Evolutionary conservation across 306 rosid genomes (phyloP), one percentile per base, ranked within the genome.

Genomic region (Pyrus betulifolia): DNA sequence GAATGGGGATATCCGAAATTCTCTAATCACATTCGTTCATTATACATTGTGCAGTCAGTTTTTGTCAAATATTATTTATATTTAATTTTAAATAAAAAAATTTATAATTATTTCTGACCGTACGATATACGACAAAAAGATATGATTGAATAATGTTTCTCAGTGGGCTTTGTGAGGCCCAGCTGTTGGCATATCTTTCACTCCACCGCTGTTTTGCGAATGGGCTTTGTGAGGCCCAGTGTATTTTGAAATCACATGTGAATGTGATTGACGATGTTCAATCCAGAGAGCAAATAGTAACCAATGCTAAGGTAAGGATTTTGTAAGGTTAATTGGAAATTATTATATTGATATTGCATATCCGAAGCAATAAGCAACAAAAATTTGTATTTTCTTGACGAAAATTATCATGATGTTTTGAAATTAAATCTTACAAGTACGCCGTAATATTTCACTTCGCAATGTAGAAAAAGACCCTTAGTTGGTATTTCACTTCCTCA

Each of bases 241-340:
- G 79, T 87, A 75, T 84, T 95, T 95, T 60, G 99, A 95, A 82
- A 83, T 95, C 30, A 74, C 86, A 18, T 46, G 83, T 88, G 22
- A 79, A 79, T 81, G 74, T 92, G 71, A 72, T 91, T 69, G 46
- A 76, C 1, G 91, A 91, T 77, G 59, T 75, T 42, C 93, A 88
- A 38, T 54, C 72, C 17, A 88, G 97, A 89, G 86, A 89, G 82
- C 96, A 87, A 81, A 68, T 89, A 76, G 89, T 92, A 84, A 72
- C 91, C 79, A 82, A 77, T 88, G 88, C 90, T 61, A 89, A 95
- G 99, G 97, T 91, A 69, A 76, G 82, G 63, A 54, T 59, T 59
- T 65, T 76, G 18, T 22, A 22, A 15, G 10, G 19, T 8, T 52
- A 3, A 8, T 31, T 31, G n/a, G 23, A 65, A n/a, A 64, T 23